Conservation (phyloP, 768 basidiomycete genomes). For the Leccinum imitatum region DNA sequence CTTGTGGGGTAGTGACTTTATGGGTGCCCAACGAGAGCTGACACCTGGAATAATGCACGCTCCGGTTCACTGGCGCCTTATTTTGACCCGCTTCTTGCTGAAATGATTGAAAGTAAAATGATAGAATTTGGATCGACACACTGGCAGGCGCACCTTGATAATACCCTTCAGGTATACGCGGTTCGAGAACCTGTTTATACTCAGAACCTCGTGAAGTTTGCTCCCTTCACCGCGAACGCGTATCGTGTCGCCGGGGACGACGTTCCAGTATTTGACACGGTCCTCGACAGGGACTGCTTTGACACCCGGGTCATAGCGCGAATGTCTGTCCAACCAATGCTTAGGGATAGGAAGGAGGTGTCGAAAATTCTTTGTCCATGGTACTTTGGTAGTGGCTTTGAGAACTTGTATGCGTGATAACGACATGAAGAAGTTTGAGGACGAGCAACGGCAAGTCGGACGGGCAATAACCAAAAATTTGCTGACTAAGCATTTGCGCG, state of each 20-base stretch:
- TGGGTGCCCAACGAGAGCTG: conserved; percentile 73
- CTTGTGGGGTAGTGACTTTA: conserved; percentile 32
- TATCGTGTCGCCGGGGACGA: conserved; percentile 82
- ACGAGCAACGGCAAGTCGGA: neutral
- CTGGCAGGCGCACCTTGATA: conserved; percentile 27
- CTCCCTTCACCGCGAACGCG: conserved; percentile 64
- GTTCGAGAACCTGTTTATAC: conserved; percentile 73
- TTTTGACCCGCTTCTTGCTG: conserved; percentile 20
- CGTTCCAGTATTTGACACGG: conserved; percentile 84
- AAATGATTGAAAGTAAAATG: conserved; percentile 3
- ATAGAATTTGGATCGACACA: neutral
- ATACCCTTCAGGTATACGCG: conserved; percentile 55
- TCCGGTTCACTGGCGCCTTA: conserved; percentile 30
- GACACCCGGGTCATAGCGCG: conserved; percentile 40
- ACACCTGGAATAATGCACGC: conserved; percentile 74
- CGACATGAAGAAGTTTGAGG: conserved; percentile 21
- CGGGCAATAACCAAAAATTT: neutral
- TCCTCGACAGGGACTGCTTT: conserved; percentile 64
- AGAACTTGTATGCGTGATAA: conserved; percentile 38
- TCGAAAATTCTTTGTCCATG: conserved; percentile 65
- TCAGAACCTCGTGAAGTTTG: conserved; percentile 66
- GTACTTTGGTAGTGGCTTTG: conserved; percentile 47
- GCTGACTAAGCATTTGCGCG: conserved; percentile 22
- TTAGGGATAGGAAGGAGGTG: conserved; percentile 65
- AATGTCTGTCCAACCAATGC: conserved; percentile 45